These are phyloP conservation scores for Globisporangium apiculatum DNA, from an alignment of 352 stramenopile species.

Conservation along the genomic window DNA sequence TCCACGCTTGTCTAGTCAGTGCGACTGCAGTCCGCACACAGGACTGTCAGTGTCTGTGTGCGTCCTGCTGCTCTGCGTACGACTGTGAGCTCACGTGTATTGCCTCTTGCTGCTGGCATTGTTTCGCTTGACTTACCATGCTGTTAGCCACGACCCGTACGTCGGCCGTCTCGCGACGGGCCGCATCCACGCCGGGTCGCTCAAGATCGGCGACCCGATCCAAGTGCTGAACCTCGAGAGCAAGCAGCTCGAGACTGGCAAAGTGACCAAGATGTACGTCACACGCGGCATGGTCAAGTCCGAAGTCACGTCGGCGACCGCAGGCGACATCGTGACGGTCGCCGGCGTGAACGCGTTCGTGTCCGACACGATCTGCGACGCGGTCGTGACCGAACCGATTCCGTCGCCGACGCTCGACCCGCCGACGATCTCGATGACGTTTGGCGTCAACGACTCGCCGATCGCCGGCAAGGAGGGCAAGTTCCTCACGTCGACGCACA, in stretches of 20 bases:
- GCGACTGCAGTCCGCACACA: not conserved
- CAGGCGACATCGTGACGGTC: conserved; percentile 96
- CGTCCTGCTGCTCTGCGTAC: not conserved
- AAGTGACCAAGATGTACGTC: conserved; percentile 88
- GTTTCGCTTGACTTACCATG: conserved; percentile 8
- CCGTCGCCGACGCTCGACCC: conserved; percentile 92
- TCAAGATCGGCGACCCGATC: conserved; percentile 88
- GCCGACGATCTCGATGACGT: conserved; percentile 97
- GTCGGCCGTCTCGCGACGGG: conserved; percentile 96
- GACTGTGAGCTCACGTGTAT: not conserved
- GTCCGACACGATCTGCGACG: conserved; percentile 86
- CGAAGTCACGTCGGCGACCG: conserved; percentile 84
- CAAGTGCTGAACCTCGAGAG: conserved; percentile 85
- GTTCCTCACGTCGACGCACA: conserved; percentile 94
- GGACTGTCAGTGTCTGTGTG: not conserved
- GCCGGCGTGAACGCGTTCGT: conserved; percentile 90
- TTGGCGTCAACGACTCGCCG: conserved; percentile 96
- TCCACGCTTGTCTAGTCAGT: not conserved
- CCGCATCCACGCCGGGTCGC: conserved; percentile 90
- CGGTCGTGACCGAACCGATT: conserved; percentile 75
- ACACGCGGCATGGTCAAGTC: conserved; percentile 74
- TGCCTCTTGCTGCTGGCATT: not conserved
- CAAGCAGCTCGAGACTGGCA: conserved; percentile 69
- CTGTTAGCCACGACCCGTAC: conserved; percentile 93
- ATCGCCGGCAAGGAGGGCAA: conserved; percentile 95